phyloP scores from a whole-genome alignment of 768 basidiomycete species.

The Mycena indigotica region DNA sequence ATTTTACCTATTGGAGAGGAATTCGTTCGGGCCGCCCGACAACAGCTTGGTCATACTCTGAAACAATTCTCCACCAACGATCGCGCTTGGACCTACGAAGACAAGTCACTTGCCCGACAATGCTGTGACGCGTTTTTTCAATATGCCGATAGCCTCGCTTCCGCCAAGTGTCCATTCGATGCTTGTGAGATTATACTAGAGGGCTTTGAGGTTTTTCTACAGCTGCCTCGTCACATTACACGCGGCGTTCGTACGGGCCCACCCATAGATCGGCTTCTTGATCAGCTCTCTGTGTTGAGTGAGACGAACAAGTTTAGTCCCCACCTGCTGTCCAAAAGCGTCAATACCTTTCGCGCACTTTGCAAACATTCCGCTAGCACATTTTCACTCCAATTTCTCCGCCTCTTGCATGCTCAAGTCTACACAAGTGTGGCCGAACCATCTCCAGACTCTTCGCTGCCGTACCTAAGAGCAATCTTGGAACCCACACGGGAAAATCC shows the following conservation, averaged over 20 bases:
- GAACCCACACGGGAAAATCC: background rate
- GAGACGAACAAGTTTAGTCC: background rate
- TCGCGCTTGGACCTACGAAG: background rate
- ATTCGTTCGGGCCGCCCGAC: no score
- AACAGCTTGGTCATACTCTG: no score
- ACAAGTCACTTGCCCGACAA: background rate
- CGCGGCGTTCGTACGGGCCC: background rate
- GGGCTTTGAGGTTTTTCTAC: background rate
- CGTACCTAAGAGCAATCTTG: background rate
- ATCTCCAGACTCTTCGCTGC: background rate
- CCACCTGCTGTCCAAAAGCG: no score
- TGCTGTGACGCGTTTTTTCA: background rate
- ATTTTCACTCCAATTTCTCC: conserved; percentile 9
- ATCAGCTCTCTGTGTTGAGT: background rate
- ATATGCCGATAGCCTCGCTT: background rate
- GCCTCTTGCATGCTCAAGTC: background rate
- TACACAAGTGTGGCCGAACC: background rate
- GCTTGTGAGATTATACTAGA: background rate
- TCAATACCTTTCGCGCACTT: no score
- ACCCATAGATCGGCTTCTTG: background rate
- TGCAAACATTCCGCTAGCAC: no score
- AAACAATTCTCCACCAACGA: no score
- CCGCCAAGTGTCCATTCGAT: background rate
- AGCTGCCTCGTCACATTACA: background rate
- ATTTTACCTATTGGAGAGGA: no score